Percentiles rank a stretch among this genome's conserved stretches.
Evolutionary conservation across 228 moss, liverwort and hornwort genomes (phyloP).

Genomic region (Sphagnum magellanicum): DNA sequence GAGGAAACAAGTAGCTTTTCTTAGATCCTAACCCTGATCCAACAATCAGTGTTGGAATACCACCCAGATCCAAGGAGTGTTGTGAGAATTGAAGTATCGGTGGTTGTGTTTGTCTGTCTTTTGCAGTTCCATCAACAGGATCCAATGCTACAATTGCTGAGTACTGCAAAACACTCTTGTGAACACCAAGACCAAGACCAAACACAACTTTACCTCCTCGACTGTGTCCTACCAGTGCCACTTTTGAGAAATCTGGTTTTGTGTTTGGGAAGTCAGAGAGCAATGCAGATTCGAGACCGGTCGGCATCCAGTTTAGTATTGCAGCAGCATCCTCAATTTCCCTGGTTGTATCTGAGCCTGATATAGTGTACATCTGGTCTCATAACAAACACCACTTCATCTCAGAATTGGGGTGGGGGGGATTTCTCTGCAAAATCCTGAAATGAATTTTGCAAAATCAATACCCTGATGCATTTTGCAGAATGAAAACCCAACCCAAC

Average conservation of each 20-base stretch:
- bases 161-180: constrained; percentile 30
- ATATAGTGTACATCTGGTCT: constrained; percentile 58
- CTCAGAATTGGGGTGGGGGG: too few species aligned
- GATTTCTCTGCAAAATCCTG: too few species aligned
- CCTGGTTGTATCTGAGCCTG: constrained; percentile 56
- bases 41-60: constrained; percentile 56
- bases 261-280: constrained; percentile 27
- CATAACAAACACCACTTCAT: too few species aligned
- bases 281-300: constrained; percentile 24
- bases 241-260: constrained; percentile 31
- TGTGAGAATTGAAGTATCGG: constrained; percentile 48
- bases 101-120: constrained; percentile 55
- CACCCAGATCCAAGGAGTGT: constrained; percentile 23
- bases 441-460: too few species aligned
- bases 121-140: constrained; percentile 69
- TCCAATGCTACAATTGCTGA: constrained; percentile 69
- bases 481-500: too few species aligned
- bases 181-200: constrained; percentile 50
- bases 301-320: constrained; percentile 62
- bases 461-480: too few species aligned
- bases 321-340: constrained; percentile 58
- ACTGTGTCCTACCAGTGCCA: constrained; percentile 68
- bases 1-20: constrained; percentile 31
- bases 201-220: constrained; percentile 85
- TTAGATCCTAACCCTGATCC: constrained; percentile 57